A percentile compares a stretch with the other conserved stretches of the same genome.
Conservation (phyloP, 2,329 filamentous ascomycete genomes). For the Verticillium isaacii region DNA sequence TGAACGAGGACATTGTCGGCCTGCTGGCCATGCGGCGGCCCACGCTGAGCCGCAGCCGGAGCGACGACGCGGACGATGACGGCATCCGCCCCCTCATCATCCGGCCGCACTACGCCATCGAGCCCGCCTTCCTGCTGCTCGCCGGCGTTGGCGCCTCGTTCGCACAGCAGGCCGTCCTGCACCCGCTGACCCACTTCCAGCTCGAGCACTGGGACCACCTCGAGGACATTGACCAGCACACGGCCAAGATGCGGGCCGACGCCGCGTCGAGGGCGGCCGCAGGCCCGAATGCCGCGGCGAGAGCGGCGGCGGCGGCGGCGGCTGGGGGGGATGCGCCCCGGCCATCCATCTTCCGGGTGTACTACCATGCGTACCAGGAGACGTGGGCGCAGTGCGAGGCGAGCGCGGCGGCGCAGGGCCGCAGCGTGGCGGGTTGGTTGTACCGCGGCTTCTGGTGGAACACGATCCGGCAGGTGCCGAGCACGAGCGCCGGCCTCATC, state of each 20-base stretch:
- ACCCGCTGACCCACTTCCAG: constrained; percentile 67
- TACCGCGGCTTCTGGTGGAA: constrained; percentile 70
- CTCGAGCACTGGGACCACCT: constrained; percentile 68
- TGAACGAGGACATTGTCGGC: constrained; percentile 47
- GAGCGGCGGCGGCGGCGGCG: constrained; percentile 24
- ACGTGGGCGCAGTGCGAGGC: constrained; percentile 57
- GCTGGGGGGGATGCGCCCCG: constrained; percentile 25
- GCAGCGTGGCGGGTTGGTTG: constrained; percentile 57
- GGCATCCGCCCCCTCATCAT: constrained; percentile 44
- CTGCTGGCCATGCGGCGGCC: constrained; percentile 43
- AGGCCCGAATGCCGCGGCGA: neutral
- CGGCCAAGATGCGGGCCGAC: constrained; percentile 36
- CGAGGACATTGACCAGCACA: constrained; percentile 64
- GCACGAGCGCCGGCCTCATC: constrained; percentile 71
- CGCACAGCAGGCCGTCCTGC: constrained; percentile 63
- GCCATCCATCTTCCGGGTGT: constrained; percentile 53
- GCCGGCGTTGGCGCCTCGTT: constrained; percentile 67
- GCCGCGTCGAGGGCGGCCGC: constrained; percentile 20
- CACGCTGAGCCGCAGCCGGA: neutral
- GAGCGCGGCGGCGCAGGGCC: constrained; percentile 51
- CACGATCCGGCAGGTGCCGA: constrained; percentile 69
- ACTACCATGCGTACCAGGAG: constrained; percentile 67
- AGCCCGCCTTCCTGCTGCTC: constrained; percentile 65
- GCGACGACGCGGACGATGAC: constrained; percentile 15
- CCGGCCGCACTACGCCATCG: constrained; percentile 68